Percentiles rank a stretch among this genome's conserved stretches.
These are phyloP conservation scores for Pseudogymnoascus sp. DNA, from an alignment of 2,329 filamentous ascomycete species.

Conservation along the genomic window DNA sequence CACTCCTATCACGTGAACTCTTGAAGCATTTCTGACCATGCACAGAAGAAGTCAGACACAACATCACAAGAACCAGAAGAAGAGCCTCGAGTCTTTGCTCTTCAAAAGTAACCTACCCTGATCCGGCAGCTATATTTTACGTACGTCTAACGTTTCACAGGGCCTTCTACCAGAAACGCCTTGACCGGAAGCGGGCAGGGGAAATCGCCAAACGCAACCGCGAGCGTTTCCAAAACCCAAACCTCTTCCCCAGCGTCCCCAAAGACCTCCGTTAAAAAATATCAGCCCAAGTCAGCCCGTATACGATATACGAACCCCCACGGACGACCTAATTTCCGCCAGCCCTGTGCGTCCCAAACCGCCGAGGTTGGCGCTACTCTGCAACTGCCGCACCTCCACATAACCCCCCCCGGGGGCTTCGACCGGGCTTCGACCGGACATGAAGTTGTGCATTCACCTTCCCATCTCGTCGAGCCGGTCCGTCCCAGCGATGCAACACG, in stretches of 20 bases:
- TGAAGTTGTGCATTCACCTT: background rate
- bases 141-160: slow-evolving; percentile 37
- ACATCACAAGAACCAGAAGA: slow-evolving; percentile 40
- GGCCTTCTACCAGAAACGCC: slow-evolving; percentile 76
- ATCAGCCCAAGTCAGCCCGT: background rate
- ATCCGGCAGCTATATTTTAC: background rate
- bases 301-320: background rate
- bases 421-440: background rate
- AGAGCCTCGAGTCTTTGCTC: slow-evolving; percentile 71
- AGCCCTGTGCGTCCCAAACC: background rate
- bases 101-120: slow-evolving; percentile 60
- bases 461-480: background rate
- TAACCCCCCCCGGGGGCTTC: background rate
- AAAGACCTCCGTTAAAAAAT: slow-evolving; percentile 39
- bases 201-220: slow-evolving; percentile 74
- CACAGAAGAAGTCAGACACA: slow-evolving; percentile 21
- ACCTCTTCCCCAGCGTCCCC: slow-evolving; percentile 79
- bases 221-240: slow-evolving; percentile 71
- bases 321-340: background rate
- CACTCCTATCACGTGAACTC: slow-evolving; percentile 26
- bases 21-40: background rate
- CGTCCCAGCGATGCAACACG: background rate
- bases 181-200: slow-evolving; percentile 71
- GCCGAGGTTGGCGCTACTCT: background rate
- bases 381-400: background rate